These are phyloP conservation scores for Meripilus lineatus DNA, from an alignment of 1,284 basidiomycete species.

Conservation along the genomic window DNA sequence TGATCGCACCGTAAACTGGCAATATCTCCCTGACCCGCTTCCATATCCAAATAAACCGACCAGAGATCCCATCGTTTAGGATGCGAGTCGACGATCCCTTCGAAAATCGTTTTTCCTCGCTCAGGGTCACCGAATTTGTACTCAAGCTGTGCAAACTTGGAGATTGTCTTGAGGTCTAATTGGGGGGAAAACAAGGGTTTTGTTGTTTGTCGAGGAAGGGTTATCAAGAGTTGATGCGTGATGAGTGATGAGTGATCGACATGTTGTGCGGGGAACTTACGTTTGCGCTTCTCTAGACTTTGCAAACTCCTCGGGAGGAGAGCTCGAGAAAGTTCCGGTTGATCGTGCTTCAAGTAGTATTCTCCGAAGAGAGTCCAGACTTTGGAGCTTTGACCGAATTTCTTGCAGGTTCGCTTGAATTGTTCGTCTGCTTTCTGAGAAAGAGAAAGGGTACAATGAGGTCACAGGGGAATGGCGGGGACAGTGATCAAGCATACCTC, in stretches of 20 bases:
- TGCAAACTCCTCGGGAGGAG: conserved; percentile 89
- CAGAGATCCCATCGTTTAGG: conserved; percentile 94
- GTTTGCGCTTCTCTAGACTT: conserved; percentile 92
- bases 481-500: conserved; percentile 48
- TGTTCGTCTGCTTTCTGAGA: conserved; percentile 82
- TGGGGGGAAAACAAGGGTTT: not conserved
- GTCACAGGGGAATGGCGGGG: not conserved
- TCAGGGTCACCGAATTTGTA: conserved; percentile 94
- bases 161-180: conserved; percentile 90
- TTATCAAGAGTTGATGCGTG: not conserved
- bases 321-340: conserved; percentile 78
- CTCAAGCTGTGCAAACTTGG: conserved; percentile 92
- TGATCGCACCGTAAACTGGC: conserved; percentile 61
- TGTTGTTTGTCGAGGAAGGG: not conserved
- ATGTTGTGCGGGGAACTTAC: no score
- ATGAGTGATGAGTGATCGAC: no score
- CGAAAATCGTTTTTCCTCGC: conserved; percentile 93
- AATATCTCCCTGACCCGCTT: conserved; percentile 74
- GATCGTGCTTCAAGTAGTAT: conserved; percentile 67
- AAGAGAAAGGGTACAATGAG: conserved; percentile 5
- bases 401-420: conserved; percentile 82
- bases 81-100: conserved; percentile 93
- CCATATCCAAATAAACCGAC: conserved; percentile 97
- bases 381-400: conserved; percentile 88
- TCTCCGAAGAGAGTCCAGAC: conserved; percentile 91